Base-by-base conservation (phyloP, 2,329 filamentous ascomycete species). In the Sporothrix pallida region DNA sequence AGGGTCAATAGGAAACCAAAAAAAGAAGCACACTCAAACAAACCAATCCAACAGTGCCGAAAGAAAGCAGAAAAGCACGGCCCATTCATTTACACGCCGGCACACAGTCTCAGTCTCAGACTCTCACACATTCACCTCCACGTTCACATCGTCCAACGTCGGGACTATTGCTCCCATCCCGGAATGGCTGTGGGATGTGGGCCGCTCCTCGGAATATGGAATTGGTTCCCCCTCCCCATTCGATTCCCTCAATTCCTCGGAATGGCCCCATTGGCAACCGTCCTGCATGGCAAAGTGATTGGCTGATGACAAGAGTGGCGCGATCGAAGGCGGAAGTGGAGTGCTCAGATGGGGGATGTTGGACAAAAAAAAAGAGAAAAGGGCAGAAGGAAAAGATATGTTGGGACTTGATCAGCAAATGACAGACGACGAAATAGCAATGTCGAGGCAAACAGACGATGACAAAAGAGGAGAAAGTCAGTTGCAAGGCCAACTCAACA, bases 161-260 rank as follows among this genome's bases (percentile, higher is more conserved):
- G 69, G 69, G 54, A 71, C 69, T 48, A 26, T 71, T 62, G 69
- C 52, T 50, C 69, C 69, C 54, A n/a, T 48, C 15, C 42, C 15
- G 69, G 69, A 48, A 71, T 23, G 42, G 20, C 52, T 50, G 52
- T 37, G 31, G 31, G 31, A 37, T 37, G 54, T 71, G 69, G 69
- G 37, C 37, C 37, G 60, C 31, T 37, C 31, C 31, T 37, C 31
- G 31, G 31, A 37, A 37, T 37, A 37, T 37, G 31, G 31, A 37
- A 7, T 37, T 37, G 31, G 31, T 37, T 7, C 31, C 31, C 31
- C 31, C 23, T 26, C 23, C 23, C 23, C 23, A 26, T 37, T 37
- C 31, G 31, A 37, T 6, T 37, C 31, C 31, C 31, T 37, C 31
- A 7, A 37, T 37, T 37, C 31, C 31, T 63, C 60, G 37, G 37